Evolutionary conservation across 805 yeast species (phyloP).

Genomic region (Candida ovalis): DNA sequence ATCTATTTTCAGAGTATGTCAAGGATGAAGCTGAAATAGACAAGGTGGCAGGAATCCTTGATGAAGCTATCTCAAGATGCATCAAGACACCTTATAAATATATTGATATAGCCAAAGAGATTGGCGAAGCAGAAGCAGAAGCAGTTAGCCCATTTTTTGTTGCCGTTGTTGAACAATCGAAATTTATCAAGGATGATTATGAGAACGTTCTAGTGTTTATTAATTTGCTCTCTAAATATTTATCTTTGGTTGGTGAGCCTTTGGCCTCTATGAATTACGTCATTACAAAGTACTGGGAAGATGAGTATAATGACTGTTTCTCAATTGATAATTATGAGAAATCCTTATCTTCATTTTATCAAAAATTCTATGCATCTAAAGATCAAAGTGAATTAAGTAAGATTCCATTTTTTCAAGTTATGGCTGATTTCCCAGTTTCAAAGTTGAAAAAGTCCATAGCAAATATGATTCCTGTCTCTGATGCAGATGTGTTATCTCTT

Average conservation of each 20-base stretch:
- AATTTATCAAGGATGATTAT: conserved; percentile 39
- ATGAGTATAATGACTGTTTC: conserved; percentile 5
- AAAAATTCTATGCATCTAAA: background rate
- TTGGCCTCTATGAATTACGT: conserved; percentile 17
- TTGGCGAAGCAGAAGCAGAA: conserved; percentile 4
- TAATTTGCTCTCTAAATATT: conserved; percentile 40
- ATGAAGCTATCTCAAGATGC: conserved; percentile 71
- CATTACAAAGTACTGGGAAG: conserved; percentile 14
- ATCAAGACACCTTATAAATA: conserved; percentile 80
- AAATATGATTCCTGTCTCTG: conserved; percentile 39
- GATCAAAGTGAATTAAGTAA: background rate
- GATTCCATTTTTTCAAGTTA: conserved; percentile 33
- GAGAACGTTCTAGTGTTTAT: conserved; percentile 44
- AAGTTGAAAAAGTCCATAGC: conserved; percentile 22
- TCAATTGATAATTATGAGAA: conserved; percentile 10
- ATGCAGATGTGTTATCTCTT: conserved; percentile 46
- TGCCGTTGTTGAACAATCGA: conserved; percentile 66
- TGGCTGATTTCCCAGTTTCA: conserved; percentile 30
- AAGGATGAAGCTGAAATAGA: conserved; percentile 16
- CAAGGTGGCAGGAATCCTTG: conserved; percentile 60
- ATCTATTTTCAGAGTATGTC: conserved; percentile 12
- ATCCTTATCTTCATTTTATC: conserved; percentile 6
- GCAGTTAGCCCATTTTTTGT: conserved; percentile 55
- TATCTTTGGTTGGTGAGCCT: conserved; percentile 60
- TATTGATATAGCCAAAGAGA: conserved; percentile 48